Percentiles rank a stretch among this genome's conserved stretches.
Conservation (phyloP, 2,329 filamentous ascomycete species). For the Paraconiothyrium brasiliense region DNA sequence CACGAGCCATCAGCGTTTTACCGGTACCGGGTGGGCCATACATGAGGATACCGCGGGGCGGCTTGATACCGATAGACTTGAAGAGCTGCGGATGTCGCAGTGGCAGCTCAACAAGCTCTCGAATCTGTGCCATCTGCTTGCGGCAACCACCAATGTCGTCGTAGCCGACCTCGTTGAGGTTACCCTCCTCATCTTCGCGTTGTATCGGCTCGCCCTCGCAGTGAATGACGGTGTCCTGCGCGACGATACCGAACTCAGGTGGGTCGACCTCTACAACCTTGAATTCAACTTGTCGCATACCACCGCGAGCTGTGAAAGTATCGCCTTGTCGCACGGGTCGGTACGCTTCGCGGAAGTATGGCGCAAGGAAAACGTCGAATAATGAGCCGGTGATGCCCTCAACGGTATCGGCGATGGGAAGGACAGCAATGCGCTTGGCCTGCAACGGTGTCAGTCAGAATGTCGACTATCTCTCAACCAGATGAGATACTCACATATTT, state of each 20-base stretch:
- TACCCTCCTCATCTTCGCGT: constrained; percentile 98
- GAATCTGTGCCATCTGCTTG: constrained; percentile 99
- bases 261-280: constrained; percentile 99
- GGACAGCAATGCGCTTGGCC: constrained; percentile 98
- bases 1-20: constrained; percentile 99
- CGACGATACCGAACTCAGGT: constrained; percentile 97
- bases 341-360: constrained; percentile 99
- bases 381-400: constrained; percentile 97
- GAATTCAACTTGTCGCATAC: constrained; percentile 99
- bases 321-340: constrained; percentile 96
- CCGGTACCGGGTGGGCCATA: constrained; percentile 94
- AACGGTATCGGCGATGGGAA: constrained; percentile 97
- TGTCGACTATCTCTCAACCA: not conserved
- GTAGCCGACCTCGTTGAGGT: constrained; percentile 98
- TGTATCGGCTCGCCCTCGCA: constrained; percentile 97
- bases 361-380: constrained; percentile 98
- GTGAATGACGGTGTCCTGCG: constrained; percentile 98
- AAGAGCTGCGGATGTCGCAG: constrained; percentile 97
- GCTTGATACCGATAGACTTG: constrained; percentile 99
- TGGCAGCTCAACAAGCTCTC: constrained; percentile 96
- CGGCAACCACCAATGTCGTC: constrained; percentile 99
- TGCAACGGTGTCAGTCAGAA: constrained; percentile 52
- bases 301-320: constrained; percentile 94
- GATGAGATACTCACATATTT: constrained; percentile 83
- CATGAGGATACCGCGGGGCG: constrained; percentile 95